phyloP scores from a whole-genome alignment of 148 eudicot species.

The Heliamphora exappendiculata region DNA sequence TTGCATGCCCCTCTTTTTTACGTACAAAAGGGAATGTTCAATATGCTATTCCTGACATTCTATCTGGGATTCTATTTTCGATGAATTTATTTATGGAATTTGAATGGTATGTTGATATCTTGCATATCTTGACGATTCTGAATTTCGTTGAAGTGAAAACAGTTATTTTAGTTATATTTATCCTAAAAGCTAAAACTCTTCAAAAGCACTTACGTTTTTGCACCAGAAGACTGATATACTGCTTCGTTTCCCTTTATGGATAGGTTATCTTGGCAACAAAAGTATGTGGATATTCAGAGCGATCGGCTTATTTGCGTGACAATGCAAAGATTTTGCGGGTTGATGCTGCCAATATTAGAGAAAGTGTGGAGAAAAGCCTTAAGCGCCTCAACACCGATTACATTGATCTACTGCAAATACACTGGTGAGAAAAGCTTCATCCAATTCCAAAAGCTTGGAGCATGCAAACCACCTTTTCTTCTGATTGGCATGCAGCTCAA shows the following conservation, averaged over 20 bases:
- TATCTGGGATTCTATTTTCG: not conserved
- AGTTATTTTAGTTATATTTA: not conserved
- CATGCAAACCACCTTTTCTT: not conserved
- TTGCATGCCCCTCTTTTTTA: not conserved
- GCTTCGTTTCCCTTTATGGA: slow-evolving; percentile 6
- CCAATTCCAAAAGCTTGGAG: slow-evolving; percentile 5
- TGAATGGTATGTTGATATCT: not conserved
- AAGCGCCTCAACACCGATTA: slow-evolving; percentile 83
- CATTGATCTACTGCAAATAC: slow-evolving; percentile 83
- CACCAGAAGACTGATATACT: not conserved
- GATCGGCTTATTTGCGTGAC: slow-evolving; percentile 61
- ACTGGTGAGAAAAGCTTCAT: slow-evolving; percentile 51
- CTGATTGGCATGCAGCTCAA: not conserved
- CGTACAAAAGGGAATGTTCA: not conserved
- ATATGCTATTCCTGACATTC: not conserved
- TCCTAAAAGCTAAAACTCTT: not conserved
- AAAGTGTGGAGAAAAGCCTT: slow-evolving; percentile 97
- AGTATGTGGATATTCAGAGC: slow-evolving; percentile 86
- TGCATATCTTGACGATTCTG: not conserved
- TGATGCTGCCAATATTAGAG: slow-evolving; percentile 93
- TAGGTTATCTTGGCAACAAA: slow-evolving; percentile 91
- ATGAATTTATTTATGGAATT: not conserved
- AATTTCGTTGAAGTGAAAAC: not conserved
- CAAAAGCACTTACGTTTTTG: not conserved
- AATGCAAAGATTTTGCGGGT: slow-evolving; percentile 62